These are phyloP conservation scores for Macroventuria anomochaeta DNA, from an alignment of 2,329 filamentous ascomycete species.

Conservation along the genomic window DNA sequence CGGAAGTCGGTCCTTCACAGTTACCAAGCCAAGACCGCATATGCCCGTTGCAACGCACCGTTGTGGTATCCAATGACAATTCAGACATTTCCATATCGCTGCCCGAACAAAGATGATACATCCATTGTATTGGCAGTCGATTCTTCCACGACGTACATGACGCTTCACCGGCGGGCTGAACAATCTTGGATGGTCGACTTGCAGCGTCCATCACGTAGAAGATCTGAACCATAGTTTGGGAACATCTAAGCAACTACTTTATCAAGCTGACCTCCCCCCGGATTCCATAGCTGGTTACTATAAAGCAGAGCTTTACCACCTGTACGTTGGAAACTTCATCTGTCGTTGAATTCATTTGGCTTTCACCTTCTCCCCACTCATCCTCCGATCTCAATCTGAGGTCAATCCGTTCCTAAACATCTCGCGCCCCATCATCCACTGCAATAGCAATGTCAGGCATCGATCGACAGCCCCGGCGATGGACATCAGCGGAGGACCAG, in stretches of 20 bases:
- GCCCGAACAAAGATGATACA: slow-evolving; percentile 1
- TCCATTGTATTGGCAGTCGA: not conserved
- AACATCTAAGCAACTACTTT: not conserved
- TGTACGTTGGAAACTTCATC: no score
- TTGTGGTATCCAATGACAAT: slow-evolving; percentile 2
- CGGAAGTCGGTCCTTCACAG: not conserved
- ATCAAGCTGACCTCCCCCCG: not conserved
- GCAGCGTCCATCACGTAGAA: not conserved
- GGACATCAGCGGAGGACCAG: slow-evolving; percentile 34
- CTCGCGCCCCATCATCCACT: not conserved
- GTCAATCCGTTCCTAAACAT: no score
- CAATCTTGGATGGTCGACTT: not conserved
- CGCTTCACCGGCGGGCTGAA: slow-evolving; percentile 9
- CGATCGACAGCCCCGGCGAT: slow-evolving; percentile 16
- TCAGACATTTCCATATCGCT: not conserved
- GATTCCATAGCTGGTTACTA: not conserved
- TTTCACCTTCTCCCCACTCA: not conserved
- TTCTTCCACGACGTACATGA: not conserved
- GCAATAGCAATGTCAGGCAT: not conserved
- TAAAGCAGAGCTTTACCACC: no score
- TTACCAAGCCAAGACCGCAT: not conserved
- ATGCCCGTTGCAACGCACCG: not conserved
- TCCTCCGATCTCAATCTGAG: not conserved
- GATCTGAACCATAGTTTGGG: not conserved
- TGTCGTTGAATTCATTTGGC: no score